Evolutionary conservation across 176 grass and related monocot genomes (phyloP).

Genomic region (Ensete glaucum): DNA sequence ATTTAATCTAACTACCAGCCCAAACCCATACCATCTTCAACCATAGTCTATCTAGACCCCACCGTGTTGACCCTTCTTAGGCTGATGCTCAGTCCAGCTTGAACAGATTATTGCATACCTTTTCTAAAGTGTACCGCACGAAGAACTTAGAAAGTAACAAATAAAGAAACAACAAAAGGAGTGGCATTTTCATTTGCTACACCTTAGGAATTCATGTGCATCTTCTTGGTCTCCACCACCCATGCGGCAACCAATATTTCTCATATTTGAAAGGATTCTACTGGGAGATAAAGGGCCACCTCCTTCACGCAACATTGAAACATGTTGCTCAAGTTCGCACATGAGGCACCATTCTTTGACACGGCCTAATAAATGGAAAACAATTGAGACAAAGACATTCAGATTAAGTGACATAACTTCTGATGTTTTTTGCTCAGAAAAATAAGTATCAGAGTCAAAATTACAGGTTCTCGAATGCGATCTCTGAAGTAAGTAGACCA

Average conservation of each 20-base stretch:
- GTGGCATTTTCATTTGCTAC: neutral
- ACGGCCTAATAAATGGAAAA: constrained; percentile 43
- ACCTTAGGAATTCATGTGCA: constrained; percentile 98
- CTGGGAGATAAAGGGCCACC: constrained; percentile 63
- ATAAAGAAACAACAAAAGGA: neutral
- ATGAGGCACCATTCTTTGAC: constrained; percentile 89
- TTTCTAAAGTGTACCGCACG: neutral
- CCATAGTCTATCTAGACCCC: neutral
- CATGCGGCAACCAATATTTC: constrained; percentile 70
- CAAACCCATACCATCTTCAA: neutral
- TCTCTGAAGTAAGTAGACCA: constrained; percentile 87
- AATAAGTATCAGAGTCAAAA: constrained; percentile 25
- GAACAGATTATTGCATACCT: neutral
- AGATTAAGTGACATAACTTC: neutral
- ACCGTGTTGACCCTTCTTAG: neutral
- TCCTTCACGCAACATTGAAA: constrained; percentile 70
- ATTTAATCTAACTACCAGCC: neutral
- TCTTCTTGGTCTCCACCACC: constrained; percentile 95
- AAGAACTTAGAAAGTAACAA: neutral
- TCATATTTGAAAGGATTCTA: constrained; percentile 84
- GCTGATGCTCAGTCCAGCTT: neutral
- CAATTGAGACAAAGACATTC: constrained; percentile 5
- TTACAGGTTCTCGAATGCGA: constrained; percentile 95
- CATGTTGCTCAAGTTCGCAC: constrained; percentile 93
- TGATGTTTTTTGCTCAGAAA: neutral